Percentiles rank a stretch among this genome's conserved stretches.
Evolutionary conservation across 768 basidiomycete species (phyloP).

Genomic region (Auricularia auricula-judae): DNA sequence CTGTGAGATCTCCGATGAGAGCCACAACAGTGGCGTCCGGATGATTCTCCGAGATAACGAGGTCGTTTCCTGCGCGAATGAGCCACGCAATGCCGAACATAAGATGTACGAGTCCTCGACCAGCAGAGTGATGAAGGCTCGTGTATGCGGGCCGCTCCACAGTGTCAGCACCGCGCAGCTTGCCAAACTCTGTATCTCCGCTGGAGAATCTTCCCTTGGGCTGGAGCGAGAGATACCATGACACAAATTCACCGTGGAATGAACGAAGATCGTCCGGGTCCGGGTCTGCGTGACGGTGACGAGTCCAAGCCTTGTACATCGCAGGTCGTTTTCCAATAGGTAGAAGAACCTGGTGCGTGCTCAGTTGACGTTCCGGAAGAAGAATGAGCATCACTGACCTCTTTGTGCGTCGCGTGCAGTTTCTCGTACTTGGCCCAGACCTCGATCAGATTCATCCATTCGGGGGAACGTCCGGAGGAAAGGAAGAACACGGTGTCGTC

Average conservation of each 20-base stretch:
- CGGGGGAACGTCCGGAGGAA: too few relatives aligned
- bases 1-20: background rate
- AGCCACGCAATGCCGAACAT: background rate
- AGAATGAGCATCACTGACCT: too few relatives aligned
- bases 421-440: too few relatives aligned
- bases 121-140: background rate
- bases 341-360: too few relatives aligned
- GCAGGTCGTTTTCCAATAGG: too few relatives aligned
- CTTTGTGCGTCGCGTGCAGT: too few relatives aligned
- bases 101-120: background rate
- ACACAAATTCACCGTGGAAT: background rate
- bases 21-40: background rate
- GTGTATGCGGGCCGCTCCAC: background rate
- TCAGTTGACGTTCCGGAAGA: too few relatives aligned
- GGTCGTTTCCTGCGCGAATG: background rate
- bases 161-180: background rate
- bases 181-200: background rate
- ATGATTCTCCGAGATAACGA: background rate
- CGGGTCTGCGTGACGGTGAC: too few relatives aligned
- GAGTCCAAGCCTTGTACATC: too few relatives aligned
- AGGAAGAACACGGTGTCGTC: too few relatives aligned
- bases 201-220: background rate
- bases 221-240: background rate
- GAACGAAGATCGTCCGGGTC: background rate
- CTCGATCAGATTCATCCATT: too few relatives aligned